These are phyloP conservation scores for Yamadazyma trypodendri DNA, from an alignment of 1,139 yeast genomes.

Conservation along the genomic window DNA sequence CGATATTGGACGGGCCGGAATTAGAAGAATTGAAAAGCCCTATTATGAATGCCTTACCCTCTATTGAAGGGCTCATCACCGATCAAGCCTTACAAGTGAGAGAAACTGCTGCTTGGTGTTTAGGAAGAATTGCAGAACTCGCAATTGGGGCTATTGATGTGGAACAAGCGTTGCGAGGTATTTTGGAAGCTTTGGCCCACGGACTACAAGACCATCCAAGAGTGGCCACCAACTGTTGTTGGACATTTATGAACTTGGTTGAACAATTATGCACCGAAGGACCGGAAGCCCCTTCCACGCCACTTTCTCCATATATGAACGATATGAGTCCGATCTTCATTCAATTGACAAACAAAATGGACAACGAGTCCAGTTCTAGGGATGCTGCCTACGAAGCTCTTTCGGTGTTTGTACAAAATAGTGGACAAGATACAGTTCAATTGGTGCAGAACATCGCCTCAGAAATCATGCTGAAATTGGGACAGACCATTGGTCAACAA, in stretches of 20 bases:
- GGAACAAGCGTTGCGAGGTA: constrained; percentile 60
- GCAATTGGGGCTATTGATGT: constrained; percentile 76
- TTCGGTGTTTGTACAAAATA: constrained; percentile 73
- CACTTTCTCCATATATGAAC: constrained; percentile 72
- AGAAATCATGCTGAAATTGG: constrained; percentile 71
- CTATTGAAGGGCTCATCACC: constrained; percentile 68
- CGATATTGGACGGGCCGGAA: constrained; percentile 94
- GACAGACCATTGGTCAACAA: constrained; percentile 44
- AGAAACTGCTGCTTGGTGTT: constrained; percentile 98
- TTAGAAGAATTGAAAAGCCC: constrained; percentile 63
- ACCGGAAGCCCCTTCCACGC: constrained; percentile 51
- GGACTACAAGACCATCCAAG: constrained; percentile 91
- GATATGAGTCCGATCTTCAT: constrained; percentile 69
- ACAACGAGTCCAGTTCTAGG: constrained; percentile 85
- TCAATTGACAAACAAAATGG: constrained; percentile 64
- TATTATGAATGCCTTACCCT: constrained; percentile 78
- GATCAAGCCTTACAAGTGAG: constrained; percentile 83
- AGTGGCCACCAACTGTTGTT: constrained; percentile 92
- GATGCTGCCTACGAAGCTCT: constrained; percentile 96
- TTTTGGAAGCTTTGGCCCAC: constrained; percentile 66
- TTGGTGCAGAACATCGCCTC: constrained; percentile 71
- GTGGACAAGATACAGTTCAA: constrained; percentile 70
- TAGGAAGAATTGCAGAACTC: constrained; percentile 91
- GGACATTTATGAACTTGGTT: constrained; percentile 90
- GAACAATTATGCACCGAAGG: constrained; percentile 77